These are phyloP conservation scores for Mallotus nudiflorus DNA, from an alignment of 345 rosid species.

Conservation along the genomic window DNA sequence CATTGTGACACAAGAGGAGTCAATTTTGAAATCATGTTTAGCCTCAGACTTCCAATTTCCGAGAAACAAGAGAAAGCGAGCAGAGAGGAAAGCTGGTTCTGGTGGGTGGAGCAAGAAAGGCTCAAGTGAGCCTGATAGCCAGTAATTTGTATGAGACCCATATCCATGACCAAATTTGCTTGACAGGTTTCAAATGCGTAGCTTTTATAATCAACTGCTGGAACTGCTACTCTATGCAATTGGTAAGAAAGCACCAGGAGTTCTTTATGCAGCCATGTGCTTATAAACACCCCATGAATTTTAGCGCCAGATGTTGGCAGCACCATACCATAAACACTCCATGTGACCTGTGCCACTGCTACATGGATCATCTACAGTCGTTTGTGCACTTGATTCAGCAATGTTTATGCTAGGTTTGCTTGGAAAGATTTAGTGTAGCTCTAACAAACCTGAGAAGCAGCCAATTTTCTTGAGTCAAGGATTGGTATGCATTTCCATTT, in stretches of 20 bases:
- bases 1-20: conserved; percentile 31
- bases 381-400: not conserved
- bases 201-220: not conserved
- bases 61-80: conserved; percentile 82
- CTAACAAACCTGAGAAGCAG: conserved; percentile 4
- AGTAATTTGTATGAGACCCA: conserved; percentile 29
- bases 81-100: conserved; percentile 72
- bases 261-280: not conserved
- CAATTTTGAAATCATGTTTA: conserved; percentile 66
- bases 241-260: conserved; percentile 1
- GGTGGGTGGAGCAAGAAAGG: conserved; percentile 71
- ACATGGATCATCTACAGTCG: too few relatives aligned
- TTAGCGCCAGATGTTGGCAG: not conserved
- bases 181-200: conserved; percentile 6
- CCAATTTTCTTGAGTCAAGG: not conserved
- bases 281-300: not conserved
- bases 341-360: not conserved
- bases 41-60: conserved; percentile 70
- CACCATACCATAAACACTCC: not conserved
- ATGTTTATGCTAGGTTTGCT: not conserved
- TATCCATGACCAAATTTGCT: not conserved
- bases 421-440: not conserved
- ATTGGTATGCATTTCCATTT: conserved; percentile 7
- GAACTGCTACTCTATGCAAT: conserved; percentile 1
- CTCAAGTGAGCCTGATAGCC: conserved; percentile 70